Evolutionary conservation across 305 asterid species (phyloP), one percentile per base, ranked within the genome.

Genomic region (Solanum hybrid): DNA sequence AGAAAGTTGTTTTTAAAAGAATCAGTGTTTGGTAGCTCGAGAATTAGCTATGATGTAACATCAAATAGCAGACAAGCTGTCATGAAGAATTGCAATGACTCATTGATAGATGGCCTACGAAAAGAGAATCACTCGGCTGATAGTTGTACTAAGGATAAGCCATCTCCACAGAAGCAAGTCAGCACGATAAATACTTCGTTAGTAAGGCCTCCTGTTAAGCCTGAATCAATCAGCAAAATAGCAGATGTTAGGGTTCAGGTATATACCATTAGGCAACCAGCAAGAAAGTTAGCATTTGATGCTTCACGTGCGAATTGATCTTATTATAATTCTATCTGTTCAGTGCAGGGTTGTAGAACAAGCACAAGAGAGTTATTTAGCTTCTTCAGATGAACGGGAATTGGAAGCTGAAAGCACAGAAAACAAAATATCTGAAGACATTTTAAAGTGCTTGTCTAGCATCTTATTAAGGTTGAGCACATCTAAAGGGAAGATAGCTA

Each of bases 401-500:
- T n/a, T 90, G 64, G 96, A 93, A 81, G 60, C 86, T 40, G 95
- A 94, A 56, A 94, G 89, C 64, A 93, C 90, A 92, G 95, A 93
- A 6, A 96, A 95, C 88, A 94, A 87, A 89, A 90, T 92, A 88
- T 97, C 98, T 2, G 94, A 93, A 90, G 95, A 96, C 89, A 92
- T 94, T 72, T 91, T 97, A 91, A 97, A 93, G 91, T 97, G 98
- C 92, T 92, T 97, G 87, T 93, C 91, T 91, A 92, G 88, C 88
- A 95, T 94, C 77, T 94, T 94, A 72, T 88, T 93, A 32, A 94
- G 98, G 92, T 89, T 94, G 92, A 94, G 96, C 91, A 87, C 93
- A 76, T 92, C 94, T 14, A 93, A 93, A 90, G 93, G 95, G 90
- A 95, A 94, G 91, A 92, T 96, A 14, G 85, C 92, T 94, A 96